Conservation (phyloP, 768 basidiomycete species). For the Pleurotus platypus region DNA sequence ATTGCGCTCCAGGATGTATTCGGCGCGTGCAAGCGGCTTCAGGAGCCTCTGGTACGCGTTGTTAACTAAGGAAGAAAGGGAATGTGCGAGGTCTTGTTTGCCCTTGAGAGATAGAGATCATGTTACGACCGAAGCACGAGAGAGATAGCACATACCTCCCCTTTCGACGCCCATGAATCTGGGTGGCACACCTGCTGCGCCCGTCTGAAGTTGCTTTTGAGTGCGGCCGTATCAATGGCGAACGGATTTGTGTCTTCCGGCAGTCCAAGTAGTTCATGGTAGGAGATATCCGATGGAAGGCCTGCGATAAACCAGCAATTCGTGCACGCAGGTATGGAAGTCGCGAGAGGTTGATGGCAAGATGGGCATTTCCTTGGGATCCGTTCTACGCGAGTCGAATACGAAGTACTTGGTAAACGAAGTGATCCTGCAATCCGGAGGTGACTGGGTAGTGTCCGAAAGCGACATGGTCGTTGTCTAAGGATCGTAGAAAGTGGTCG, state of each 20-base stretch:
- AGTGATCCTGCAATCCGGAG: not conserved
- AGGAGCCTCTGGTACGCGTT: constrained; percentile 75
- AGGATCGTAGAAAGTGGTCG: too few relatives aligned
- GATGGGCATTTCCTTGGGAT: constrained; percentile 46
- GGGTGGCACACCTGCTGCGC: constrained; percentile 83
- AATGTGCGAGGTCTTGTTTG: constrained; percentile 56
- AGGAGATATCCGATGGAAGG: constrained; percentile 50
- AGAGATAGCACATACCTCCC: constrained; percentile 40
- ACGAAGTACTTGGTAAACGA: too few relatives aligned
- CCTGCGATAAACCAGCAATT: constrained; percentile 67
- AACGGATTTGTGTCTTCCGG: constrained; percentile 67
- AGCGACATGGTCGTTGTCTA: too few relatives aligned
- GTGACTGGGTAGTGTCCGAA: too few relatives aligned
- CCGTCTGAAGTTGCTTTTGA: constrained; percentile 65
- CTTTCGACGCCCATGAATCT: constrained; percentile 75
- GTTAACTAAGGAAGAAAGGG: constrained; percentile 74
- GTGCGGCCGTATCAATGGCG: constrained; percentile 51
- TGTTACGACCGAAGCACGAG: constrained; percentile 5
- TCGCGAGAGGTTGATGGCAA: constrained; percentile 58
- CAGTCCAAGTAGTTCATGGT: constrained; percentile 69
- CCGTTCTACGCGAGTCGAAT: constrained; percentile 1
- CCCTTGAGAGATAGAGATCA: constrained; percentile 28
- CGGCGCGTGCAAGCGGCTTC: constrained; percentile 71
- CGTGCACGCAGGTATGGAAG: constrained; percentile 69
- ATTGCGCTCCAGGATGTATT: constrained; percentile 74